These are phyloP conservation scores for Fraxinus dipetala DNA, from an alignment of 305 asterid genomes.

Conservation along the genomic window DNA sequence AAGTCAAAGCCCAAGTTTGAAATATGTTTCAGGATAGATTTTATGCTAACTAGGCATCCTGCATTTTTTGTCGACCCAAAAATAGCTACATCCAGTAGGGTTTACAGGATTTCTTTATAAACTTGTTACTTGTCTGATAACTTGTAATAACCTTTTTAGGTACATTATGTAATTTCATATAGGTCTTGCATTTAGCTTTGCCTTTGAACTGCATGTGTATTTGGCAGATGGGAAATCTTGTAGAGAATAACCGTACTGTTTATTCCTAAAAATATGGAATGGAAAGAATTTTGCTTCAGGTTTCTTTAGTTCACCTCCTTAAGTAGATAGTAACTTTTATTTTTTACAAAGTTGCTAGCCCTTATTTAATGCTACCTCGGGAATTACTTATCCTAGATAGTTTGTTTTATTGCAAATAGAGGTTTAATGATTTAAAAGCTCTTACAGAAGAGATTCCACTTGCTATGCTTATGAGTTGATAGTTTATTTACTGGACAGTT, in stretches of 20 bases:
- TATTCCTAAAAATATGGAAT: not conserved
- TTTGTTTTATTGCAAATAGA: not conserved
- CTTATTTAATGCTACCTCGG: not conserved
- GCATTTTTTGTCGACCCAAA: not conserved
- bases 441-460: not conserved
- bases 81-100: not conserved
- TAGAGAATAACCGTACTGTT: not conserved
- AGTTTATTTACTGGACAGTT: constrained; percentile 41
- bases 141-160: not conserved
- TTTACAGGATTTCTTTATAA: not conserved
- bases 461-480: not conserved
- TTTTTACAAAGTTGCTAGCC: not conserved
- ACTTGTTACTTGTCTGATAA: not conserved
- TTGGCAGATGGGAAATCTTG: not conserved
- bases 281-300: not conserved
- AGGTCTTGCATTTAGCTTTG: not conserved
- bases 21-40: not conserved
- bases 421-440: not conserved
- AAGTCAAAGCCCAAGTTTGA: not conserved
- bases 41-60: not conserved
- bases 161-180: not conserved
- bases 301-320: not conserved
- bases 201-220: not conserved
- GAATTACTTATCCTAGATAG: not conserved
- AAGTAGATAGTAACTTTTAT: not conserved